Evolutionary conservation across 192 early-diverging fungal species (phyloP).

Genomic region (Phlyctochytrium planicorne): DNA sequence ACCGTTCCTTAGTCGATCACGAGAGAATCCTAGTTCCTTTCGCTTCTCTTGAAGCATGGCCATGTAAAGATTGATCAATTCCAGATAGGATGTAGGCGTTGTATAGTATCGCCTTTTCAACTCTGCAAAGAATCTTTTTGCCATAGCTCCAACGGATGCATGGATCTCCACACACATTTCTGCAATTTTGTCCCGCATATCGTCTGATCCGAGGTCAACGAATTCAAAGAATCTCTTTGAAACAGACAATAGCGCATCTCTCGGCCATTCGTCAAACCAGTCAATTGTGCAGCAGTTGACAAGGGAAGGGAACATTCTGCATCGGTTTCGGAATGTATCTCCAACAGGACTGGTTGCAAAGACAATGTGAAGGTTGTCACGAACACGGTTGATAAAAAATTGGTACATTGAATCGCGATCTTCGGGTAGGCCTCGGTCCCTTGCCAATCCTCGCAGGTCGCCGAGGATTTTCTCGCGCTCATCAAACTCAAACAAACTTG

Average conservation of each 20-base stretch:
- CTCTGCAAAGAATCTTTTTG: constrained; percentile 51
- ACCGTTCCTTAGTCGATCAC: constrained; percentile 54
- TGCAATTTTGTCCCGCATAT: constrained; percentile 55
- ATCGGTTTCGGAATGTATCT: constrained; percentile 56
- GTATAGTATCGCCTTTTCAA: constrained; percentile 57
- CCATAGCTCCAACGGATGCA: constrained; percentile 49
- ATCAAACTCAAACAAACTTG: constrained; percentile 60
- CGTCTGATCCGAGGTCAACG: constrained; percentile 58
- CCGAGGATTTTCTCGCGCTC: constrained; percentile 63
- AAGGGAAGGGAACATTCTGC: constrained; percentile 60
- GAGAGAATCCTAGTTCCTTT: constrained; percentile 48
- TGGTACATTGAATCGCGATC: constrained; percentile 60
- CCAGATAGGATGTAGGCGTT: constrained; percentile 59
- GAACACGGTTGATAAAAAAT: constrained; percentile 60
- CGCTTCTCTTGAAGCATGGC: constrained; percentile 60
- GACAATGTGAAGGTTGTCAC: constrained; percentile 62
- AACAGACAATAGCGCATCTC: constrained; percentile 56
- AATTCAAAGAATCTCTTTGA: constrained; percentile 58
- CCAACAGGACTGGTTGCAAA: constrained; percentile 60
- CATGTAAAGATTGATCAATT: constrained; percentile 60
- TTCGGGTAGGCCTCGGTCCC: constrained; percentile 55
- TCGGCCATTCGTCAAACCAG: constrained; percentile 67
- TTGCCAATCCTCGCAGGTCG: constrained; percentile 46
- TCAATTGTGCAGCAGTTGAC: constrained; percentile 65
- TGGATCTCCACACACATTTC: constrained; percentile 64